Base-by-base conservation (phyloP, 2,329 filamentous ascomycete genomes). In the Penicillium sp. region DNA sequence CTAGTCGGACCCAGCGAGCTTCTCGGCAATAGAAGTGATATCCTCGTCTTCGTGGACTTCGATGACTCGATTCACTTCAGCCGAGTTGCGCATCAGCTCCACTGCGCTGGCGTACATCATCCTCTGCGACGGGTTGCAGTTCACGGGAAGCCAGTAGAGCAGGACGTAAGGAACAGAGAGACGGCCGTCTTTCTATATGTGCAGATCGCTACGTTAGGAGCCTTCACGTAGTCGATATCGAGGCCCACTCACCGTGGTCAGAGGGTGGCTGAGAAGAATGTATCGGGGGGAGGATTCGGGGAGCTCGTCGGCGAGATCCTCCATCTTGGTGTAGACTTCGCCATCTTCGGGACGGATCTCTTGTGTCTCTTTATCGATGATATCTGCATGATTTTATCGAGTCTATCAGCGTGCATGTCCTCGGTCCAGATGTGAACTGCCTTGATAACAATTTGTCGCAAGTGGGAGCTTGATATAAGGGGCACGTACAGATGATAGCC, bases 31-130 rank as follows among this genome's bases (percentile, higher is more conserved):
- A n/a, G 87, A 85, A 60, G 89, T 85, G 62, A 97, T 69, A 49
- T 96, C 93, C 49, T 95, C 90, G 3, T 83, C 81, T 18, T 83
- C 85, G 62, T 89, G 85, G 45, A 97, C 85, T 72, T 97, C 93
- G 57, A 99, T 83, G 24, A 97, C 87, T 62, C 84, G 85, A 49
- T 88, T 87, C n/a, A 91, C 92, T 76, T 96, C 91, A 53, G 89
- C 89, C 49, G 90, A 95, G 68, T 90, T 95, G 59, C 92, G 85
- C 87, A 97, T 91, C 71, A 97, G 75, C 76, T 99, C 94, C 75
- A 96, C 96, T 41, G 94, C 94, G 36, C 92, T 89, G 28, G 94
- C 94, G 71, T 97, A 99, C 69, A 94, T 78, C 94, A 97, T 97
- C 62, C 90, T 85, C 68, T 88, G 79, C 68, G 92, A 89, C 61